Evolutionary conservation across 2,329 filamentous ascomycete genomes (phyloP).

Genomic region (Didymella segeticola): DNA sequence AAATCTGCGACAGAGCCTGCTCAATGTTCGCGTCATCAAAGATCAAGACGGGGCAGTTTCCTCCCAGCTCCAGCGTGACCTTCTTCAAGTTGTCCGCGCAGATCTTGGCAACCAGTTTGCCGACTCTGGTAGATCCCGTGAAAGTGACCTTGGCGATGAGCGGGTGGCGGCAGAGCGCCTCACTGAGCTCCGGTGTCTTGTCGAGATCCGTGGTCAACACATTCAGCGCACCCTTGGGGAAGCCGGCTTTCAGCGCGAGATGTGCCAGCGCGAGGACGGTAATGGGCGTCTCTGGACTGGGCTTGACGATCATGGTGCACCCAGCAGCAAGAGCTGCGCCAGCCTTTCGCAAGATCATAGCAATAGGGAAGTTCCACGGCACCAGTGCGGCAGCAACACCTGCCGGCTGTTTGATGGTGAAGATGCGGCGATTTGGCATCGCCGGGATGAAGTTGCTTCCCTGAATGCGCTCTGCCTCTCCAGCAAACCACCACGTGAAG

Average conservation of each 20-base stretch:
- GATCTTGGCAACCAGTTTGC: slow-evolving; percentile 66
- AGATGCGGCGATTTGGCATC: slow-evolving; percentile 67
- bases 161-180: slow-evolving; percentile 63
- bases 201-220: slow-evolving; percentile 66
- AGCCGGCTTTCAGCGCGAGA: slow-evolving; percentile 50
- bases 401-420: slow-evolving; percentile 78
- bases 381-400: slow-evolving; percentile 73
- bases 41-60: slow-evolving; percentile 69
- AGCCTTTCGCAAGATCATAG: slow-evolving; percentile 72
- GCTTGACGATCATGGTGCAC: slow-evolving; percentile 71
- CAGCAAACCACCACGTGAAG: slow-evolving; percentile 62
- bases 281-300: slow-evolving; percentile 51
- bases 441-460: slow-evolving; percentile 67
- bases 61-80: slow-evolving; percentile 68
- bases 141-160: slow-evolving; percentile 69
- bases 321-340: slow-evolving; percentile 73
- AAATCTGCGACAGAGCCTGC: slow-evolving; percentile 56
- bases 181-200: slow-evolving; percentile 61
- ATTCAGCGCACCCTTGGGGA: slow-evolving; percentile 66
- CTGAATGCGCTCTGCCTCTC: slow-evolving; percentile 64
- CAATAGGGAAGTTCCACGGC: slow-evolving; percentile 76
- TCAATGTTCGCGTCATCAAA: slow-evolving; percentile 70
- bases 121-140: slow-evolving; percentile 64
- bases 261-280: slow-evolving; percentile 48
- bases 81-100: slow-evolving; percentile 69